These are phyloP conservation scores for Glonium stellatum DNA, from an alignment of 495 filamentous ascomycete genomes.

Conservation along the genomic window DNA sequence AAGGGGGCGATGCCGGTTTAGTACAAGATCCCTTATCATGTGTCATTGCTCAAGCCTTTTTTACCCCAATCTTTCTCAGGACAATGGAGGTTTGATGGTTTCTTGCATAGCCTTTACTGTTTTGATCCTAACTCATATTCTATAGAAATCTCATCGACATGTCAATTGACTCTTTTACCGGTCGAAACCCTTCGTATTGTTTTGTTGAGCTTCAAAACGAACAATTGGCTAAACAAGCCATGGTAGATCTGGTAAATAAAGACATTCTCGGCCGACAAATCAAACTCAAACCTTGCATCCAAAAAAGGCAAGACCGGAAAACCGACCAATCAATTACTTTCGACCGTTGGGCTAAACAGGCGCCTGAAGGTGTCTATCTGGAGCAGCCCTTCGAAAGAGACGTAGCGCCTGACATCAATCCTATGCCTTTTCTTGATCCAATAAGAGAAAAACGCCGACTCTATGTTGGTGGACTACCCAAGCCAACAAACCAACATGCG, in stretches of 20 bases:
- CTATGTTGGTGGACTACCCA: background rate
- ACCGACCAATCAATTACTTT: too few species aligned
- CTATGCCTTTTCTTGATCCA: background rate
- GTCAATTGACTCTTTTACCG: constrained; percentile 59
- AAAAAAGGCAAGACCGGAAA: background rate
- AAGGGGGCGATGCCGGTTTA: too few species aligned
- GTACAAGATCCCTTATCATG: too few species aligned
- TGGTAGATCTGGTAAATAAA: constrained; percentile 39
- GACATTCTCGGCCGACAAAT: background rate
- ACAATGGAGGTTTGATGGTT: too few species aligned
- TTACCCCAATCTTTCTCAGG: too few species aligned
- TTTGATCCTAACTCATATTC: too few species aligned
- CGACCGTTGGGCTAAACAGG: background rate
- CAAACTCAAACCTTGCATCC: background rate
- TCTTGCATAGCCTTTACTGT: too few species aligned
- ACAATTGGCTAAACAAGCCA: constrained; percentile 52
- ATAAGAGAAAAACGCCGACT: background rate
- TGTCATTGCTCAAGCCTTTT: too few species aligned
- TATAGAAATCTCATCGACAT: constrained; percentile 52
- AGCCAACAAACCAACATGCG: background rate
- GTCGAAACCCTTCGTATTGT: constrained; percentile 64
- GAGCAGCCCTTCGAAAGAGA: background rate
- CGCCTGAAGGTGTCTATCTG: background rate
- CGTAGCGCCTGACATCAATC: background rate
- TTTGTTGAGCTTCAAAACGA: constrained; percentile 56